Percentiles rank a stretch among this genome's conserved stretches.
phyloP scores from a whole-genome alignment of 2,329 filamentous ascomycete species.

The Colletotrichum zoysiae region DNA sequence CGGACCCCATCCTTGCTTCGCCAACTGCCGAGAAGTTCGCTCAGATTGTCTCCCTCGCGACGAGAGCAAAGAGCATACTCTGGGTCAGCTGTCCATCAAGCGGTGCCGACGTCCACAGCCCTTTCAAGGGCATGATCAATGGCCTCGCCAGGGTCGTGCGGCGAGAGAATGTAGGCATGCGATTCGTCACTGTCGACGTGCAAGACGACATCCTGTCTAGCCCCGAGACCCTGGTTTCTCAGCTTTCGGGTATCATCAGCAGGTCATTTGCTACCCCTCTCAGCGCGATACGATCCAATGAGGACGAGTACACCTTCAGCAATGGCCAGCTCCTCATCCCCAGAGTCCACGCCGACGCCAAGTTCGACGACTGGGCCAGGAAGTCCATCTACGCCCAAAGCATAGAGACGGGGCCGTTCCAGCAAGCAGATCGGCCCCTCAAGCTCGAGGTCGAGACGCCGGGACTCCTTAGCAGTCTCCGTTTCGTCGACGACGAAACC shows the following conservation, averaged over 20 bases:
- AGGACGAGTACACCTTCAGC: slow-evolving; percentile 18
- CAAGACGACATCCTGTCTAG: slow-evolving; percentile 12
- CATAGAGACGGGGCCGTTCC: not conserved
- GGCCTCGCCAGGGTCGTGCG: slow-evolving; percentile 44
- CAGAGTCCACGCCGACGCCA: slow-evolving; percentile 15
- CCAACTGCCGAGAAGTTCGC: not conserved
- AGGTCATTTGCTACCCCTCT: not conserved
- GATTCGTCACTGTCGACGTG: slow-evolving; percentile 43
- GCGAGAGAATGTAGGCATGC: slow-evolving; percentile 42
- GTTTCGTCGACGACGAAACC: slow-evolving; percentile 39
- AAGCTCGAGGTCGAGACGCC: slow-evolving; percentile 40
- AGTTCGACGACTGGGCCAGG: slow-evolving; percentile 20
- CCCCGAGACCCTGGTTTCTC: not conserved
- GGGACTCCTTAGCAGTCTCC: slow-evolving; percentile 29
- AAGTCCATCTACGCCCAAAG: not conserved
- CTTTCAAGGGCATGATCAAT: slow-evolving; percentile 42
- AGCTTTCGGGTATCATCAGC: not conserved
- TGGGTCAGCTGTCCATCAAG: slow-evolving; percentile 25
- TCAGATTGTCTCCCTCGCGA: slow-evolving; percentile 1
- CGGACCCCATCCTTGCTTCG: not conserved
- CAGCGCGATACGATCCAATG: not conserved
- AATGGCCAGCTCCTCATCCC: slow-evolving; percentile 21
- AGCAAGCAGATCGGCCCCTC: slow-evolving; percentile 32
- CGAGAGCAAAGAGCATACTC: slow-evolving; percentile 6
- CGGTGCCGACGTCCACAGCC: not conserved